Percentiles rank a stretch among this genome's conserved stretches.
Evolutionary conservation across 768 basidiomycete genomes (phyloP).

Genomic region (Russula vinacea): DNA sequence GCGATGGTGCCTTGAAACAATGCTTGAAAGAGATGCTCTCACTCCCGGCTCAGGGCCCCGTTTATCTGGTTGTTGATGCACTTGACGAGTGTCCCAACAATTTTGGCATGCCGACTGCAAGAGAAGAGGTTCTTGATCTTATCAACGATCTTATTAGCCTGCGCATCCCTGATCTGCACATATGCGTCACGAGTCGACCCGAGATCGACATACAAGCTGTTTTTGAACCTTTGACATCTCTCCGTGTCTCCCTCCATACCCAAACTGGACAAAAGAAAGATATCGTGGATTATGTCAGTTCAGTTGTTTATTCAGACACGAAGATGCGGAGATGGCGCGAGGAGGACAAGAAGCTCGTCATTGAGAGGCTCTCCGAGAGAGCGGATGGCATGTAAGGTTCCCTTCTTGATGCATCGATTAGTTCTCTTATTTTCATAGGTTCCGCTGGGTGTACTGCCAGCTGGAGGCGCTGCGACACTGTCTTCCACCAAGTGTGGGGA

Average conservation of each 20-base stretch:
- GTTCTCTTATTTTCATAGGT: background rate
- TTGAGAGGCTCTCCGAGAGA: background rate
- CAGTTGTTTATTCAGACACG: background rate
- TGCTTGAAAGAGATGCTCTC: background rate
- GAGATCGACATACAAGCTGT: background rate
- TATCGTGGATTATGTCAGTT: background rate
- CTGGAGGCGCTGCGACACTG: background rate
- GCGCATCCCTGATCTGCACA: background rate
- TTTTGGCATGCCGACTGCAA: background rate
- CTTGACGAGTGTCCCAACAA: conserved; percentile 1
- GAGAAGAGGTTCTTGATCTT: conserved; percentile 1
- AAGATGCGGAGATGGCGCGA: conserved; percentile 18
- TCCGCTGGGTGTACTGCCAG: background rate
- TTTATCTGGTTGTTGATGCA: background rate
- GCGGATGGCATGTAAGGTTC: conserved; percentile 9
- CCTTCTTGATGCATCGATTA: background rate
- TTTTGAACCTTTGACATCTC: background rate
- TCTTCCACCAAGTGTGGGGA: background rate
- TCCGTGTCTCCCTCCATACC: conserved; percentile 1
- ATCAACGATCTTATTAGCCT: background rate
- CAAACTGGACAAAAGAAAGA: conserved; percentile 10
- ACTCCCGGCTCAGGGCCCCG: background rate
- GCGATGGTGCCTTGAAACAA: background rate
- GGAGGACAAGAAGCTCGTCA: conserved; percentile 8
- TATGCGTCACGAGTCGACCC: background rate